Evolutionary conservation across 805 yeast genomes (phyloP).

Genomic region (Candida verbasci): DNA sequence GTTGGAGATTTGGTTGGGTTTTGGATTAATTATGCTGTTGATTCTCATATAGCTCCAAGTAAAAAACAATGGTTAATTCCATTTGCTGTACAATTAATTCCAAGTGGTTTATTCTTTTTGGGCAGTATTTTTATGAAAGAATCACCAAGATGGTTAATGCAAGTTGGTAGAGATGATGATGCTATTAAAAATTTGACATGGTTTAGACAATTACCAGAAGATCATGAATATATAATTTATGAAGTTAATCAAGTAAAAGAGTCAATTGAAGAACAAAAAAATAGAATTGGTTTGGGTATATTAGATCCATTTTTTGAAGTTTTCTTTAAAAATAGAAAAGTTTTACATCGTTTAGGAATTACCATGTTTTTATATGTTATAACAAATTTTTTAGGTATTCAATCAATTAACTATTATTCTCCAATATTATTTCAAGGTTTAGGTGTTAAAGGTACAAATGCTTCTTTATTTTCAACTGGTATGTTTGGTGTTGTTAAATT

Average conservation of each 20-base stretch:
- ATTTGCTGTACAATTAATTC: conserved; percentile 42
- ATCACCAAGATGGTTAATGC: conserved; percentile 50
- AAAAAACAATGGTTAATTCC: conserved; percentile 50
- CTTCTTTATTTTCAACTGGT: conserved; percentile 41
- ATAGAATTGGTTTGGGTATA: conserved; percentile 21
- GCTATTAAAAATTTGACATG: conserved; percentile 38
- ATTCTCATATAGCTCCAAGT: conserved; percentile 14
- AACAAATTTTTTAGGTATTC: conserved; percentile 39
- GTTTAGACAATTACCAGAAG: conserved; percentile 40
- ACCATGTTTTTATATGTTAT: conserved; percentile 31
- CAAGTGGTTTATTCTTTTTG: conserved; percentile 43
- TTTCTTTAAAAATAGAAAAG: conserved; percentile 34
- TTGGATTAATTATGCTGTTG: conserved; percentile 51
- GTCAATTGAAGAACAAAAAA: conserved; percentile 35
- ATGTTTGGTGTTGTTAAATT: conserved; percentile 53
- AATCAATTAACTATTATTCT: conserved; percentile 53
- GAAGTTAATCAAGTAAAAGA: conserved; percentile 51
- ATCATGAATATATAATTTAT: conserved; percentile 46
- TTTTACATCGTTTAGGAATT: conserved; percentile 42
- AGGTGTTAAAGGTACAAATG: conserved; percentile 32
- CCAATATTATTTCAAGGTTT: conserved; percentile 47
- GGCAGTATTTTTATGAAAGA: conserved; percentile 44
- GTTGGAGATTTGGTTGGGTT: conserved; percentile 53
- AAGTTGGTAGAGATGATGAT: conserved; percentile 34
- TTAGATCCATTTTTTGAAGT: conserved; percentile 23